These are phyloP conservation scores for Cornus florida DNA, from an alignment of 148 eudicot genomes.

Conservation along the genomic window DNA sequence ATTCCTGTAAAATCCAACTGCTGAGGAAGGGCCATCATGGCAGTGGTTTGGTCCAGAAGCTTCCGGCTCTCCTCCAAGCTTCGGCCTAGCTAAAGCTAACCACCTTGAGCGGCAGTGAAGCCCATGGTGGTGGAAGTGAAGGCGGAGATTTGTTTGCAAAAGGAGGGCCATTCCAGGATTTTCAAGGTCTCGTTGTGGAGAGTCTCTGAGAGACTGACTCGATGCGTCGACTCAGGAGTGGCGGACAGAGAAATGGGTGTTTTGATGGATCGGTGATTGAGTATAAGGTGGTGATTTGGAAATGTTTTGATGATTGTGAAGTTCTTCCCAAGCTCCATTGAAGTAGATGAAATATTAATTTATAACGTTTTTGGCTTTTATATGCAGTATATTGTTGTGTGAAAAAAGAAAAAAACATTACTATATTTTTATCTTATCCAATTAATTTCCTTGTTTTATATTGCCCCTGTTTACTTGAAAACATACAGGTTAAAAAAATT, in stretches of 20 bases:
- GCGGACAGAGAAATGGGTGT: conserved; percentile 21
- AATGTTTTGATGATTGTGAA: background rate
- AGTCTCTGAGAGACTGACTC: conserved; percentile 32
- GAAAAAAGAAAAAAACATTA: no score
- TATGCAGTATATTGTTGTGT: no score
- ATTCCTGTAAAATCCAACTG: conserved; percentile 65
- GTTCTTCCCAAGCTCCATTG: conserved; percentile 36
- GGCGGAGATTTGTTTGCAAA: no score
- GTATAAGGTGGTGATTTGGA: no score
- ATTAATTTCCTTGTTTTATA: no score
- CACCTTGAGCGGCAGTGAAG: conserved; percentile 31
- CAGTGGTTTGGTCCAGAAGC: conserved; percentile 75
- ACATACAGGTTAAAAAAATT: no score
- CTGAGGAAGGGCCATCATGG: conserved; percentile 50
- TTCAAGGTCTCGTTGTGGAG: conserved; percentile 67
- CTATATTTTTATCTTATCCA: no score
- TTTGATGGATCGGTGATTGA: conserved; percentile 9
- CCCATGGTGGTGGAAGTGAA: conserved; percentile 45
- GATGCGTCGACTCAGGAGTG: conserved; percentile 15
- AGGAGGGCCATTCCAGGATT: conserved; percentile 85
- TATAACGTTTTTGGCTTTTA: no score
- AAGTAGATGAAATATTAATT: conserved; percentile 15
- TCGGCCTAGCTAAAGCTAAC: no score
- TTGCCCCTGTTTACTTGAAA: no score
- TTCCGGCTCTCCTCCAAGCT: conserved; percentile 48